Evolutionary conservation across 768 basidiomycete genomes (phyloP).

Genomic region (Podaxis sp.): DNA sequence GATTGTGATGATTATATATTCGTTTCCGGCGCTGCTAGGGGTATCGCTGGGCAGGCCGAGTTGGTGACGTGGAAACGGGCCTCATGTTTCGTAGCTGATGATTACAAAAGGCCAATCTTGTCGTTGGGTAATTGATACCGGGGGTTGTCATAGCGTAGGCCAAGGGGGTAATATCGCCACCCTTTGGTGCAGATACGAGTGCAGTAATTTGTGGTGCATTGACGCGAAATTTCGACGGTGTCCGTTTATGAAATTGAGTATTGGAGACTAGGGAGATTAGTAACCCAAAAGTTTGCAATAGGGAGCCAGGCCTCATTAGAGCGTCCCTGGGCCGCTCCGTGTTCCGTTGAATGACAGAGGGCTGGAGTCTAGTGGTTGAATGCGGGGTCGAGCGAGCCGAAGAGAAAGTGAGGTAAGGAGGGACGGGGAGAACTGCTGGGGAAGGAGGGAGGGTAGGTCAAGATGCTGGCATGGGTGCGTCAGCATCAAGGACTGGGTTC

Average conservation of each 20-base stretch:
- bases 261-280: not conserved
- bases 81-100: not conserved
- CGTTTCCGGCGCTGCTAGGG: not conserved
- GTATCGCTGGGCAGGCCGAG: not conserved
- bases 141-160: not conserved
- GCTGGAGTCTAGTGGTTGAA: not conserved
- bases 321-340: constrained; percentile 1
- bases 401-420: not conserved
- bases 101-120: too few relatives aligned
- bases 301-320: too few relatives aligned
- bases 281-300: not conserved
- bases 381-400: not conserved
- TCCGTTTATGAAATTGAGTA: not conserved
- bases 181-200: not conserved
- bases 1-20: not conserved
- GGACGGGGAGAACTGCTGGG: not conserved
- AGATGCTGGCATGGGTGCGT: constrained; percentile 2
- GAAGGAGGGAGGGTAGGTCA: too few relatives aligned
- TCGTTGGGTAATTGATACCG: not conserved
- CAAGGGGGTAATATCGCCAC: not conserved
- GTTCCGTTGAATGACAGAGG: not conserved
- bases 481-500: not conserved
- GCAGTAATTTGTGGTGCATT: not conserved
- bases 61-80: not conserved
- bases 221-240: not conserved